Conservation (phyloP, 805 yeast genomes). For the Lipomyces sp. region DNA sequence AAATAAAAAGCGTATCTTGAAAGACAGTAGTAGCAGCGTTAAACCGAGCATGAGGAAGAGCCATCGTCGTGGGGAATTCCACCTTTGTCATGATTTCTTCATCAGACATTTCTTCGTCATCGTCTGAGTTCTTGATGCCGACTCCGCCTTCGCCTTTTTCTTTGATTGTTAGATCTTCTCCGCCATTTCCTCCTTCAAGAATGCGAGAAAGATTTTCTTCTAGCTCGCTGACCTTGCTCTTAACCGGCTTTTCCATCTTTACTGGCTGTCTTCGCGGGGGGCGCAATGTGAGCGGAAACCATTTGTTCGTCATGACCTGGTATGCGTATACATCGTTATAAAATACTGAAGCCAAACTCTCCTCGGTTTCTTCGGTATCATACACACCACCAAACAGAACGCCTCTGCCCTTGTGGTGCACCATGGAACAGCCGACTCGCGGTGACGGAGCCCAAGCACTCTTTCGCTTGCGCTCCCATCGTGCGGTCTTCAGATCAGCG, state of each 20-base stretch:
- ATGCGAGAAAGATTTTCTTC: constrained; percentile 68
- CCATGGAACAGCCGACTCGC: constrained; percentile 92
- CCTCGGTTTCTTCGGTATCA: constrained; percentile 94
- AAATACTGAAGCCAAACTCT: constrained; percentile 77
- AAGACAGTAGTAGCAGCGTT: constrained; percentile 81
- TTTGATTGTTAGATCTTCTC: constrained; percentile 23
- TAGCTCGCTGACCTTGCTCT: constrained; percentile 65
- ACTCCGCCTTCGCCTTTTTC: constrained; percentile 35
- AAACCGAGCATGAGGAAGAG: constrained; percentile 82
- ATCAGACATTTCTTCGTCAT: constrained; percentile 37
- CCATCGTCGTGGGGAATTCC: constrained; percentile 53
- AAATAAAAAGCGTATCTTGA: constrained; percentile 78
- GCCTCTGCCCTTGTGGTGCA: constrained; percentile 86
- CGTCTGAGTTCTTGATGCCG: no score
- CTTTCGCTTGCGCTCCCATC: constrained; percentile 88
- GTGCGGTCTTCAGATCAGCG: constrained; percentile 65
- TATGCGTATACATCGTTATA: constrained; percentile 77
- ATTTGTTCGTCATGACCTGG: constrained; percentile 80
- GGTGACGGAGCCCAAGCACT: constrained; percentile 90
- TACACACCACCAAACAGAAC: constrained; percentile 92
- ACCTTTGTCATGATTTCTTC: constrained; percentile 42
- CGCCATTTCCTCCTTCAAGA: constrained; percentile 32
- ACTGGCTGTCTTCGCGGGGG: constrained; percentile 50
- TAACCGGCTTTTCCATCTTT: constrained; percentile 44
- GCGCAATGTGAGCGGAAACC: constrained; percentile 72